Conservation (phyloP, 768 basidiomycete genomes). For the Termitomyces sp. region DNA sequence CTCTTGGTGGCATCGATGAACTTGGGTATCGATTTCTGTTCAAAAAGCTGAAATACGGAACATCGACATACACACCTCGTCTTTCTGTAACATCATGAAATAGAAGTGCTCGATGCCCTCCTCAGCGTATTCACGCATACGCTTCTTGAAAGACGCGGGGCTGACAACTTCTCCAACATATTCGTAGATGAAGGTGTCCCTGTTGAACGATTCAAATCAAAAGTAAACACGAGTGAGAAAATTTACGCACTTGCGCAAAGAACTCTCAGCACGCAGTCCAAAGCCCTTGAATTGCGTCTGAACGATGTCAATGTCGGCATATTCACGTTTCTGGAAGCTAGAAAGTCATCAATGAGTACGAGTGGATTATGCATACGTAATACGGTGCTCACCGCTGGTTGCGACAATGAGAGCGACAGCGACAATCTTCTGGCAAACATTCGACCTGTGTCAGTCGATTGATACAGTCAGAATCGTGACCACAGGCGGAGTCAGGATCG, state of each 20-base stretch:
- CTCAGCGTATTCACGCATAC: constrained; percentile 90
- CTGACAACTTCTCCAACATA: constrained; percentile 97
- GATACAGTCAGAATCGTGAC: constrained; percentile 88
- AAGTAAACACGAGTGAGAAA: background rate
- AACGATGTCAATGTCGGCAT: constrained; percentile 85
- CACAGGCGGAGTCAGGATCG: constrained; percentile 68
- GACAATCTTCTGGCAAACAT: constrained; percentile 87
- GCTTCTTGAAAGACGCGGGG: constrained; percentile 80
- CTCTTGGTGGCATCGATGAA: constrained; percentile 98
- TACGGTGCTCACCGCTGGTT: constrained; percentile 77
- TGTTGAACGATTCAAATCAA: constrained; percentile 25
- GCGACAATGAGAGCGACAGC: constrained; percentile 74
- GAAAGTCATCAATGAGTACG: constrained; percentile 6
- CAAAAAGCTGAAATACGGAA: background rate
- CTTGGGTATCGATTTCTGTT: constrained; percentile 30
- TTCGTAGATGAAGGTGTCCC: constrained; percentile 93
- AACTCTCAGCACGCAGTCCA: constrained; percentile 75
- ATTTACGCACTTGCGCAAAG: constrained; percentile 55
- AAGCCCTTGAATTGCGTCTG: constrained; percentile 94
- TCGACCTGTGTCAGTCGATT: constrained; percentile 97
- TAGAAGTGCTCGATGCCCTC: constrained; percentile 97
- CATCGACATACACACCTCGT: constrained; percentile 60
- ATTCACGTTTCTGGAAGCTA: constrained; percentile 86
- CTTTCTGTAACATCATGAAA: constrained; percentile 99
- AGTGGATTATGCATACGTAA: constrained; percentile 8